phyloP scores from a whole-genome alignment of 371 early-diverging fungal genomes.

The Mucor indicus region DNA sequence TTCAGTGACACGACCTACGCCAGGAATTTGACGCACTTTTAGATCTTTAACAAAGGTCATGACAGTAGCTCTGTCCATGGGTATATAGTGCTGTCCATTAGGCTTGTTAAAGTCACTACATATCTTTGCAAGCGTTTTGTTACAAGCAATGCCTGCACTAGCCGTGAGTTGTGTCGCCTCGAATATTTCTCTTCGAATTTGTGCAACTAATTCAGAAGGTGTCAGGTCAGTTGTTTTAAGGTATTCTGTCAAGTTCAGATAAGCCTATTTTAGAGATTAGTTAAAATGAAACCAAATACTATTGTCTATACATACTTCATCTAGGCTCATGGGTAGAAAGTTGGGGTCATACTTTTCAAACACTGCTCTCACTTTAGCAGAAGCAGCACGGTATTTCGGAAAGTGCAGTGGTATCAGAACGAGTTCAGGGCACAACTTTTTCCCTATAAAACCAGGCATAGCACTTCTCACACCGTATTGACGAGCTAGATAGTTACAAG shows the following conservation, averaged over 20 bases:
- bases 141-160: constrained; percentile 68
- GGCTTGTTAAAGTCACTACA: constrained; percentile 69
- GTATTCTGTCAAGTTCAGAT: constrained; percentile 61
- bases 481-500: constrained; percentile 69
- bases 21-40: constrained; percentile 37
- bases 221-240: constrained; percentile 35
- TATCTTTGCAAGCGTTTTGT: constrained; percentile 55
- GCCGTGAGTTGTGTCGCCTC: constrained; percentile 55
- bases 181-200: constrained; percentile 56
- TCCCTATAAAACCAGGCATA: constrained; percentile 69
- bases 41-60: constrained; percentile 27
- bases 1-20: constrained; percentile 49
- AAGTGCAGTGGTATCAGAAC: constrained; percentile 52
- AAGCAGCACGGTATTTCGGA: constrained; percentile 51
- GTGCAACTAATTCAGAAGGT: constrained; percentile 47
- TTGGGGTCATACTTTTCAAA: constrained; percentile 58
- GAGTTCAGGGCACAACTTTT: constrained; percentile 62
- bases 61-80: constrained; percentile 28
- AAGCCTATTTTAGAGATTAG: too few species aligned
- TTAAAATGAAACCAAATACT: not conserved
- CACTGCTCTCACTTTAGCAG: constrained; percentile 46
- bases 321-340: constrained; percentile 55
- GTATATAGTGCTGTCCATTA: constrained; percentile 56
- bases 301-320: constrained; percentile 45
- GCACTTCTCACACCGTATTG: constrained; percentile 68